Base-by-base conservation (phyloP, 1,284 basidiomycete genomes). In the Butyriboletus pseudospeciosus region DNA sequence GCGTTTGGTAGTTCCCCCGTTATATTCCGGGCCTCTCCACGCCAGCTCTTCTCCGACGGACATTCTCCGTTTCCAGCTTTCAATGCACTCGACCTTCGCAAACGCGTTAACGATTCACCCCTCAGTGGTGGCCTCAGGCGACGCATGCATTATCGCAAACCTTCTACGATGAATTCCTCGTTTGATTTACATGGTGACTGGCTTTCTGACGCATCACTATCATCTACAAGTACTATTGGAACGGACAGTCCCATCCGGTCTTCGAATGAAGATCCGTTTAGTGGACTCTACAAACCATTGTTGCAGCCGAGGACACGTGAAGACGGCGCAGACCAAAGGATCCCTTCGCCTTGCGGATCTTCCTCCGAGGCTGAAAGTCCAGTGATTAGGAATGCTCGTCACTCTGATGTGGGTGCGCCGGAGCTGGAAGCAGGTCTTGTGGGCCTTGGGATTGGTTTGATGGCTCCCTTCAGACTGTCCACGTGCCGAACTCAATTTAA, bases 361-460 rank as follows among this genome's bases (percentile, higher is more conserved):
- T 73, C 68, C 37, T 70, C 75, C 20, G 78, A 76, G 49, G 63
- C 64, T 25, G 84, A 84, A 55, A 85, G 83, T 55, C 84, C 84
- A n/a, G 78, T 85, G 12, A 64, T 86, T 49, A 73, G 82, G 55
- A 78, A 75, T 57, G 68, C 69, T 41, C 64, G 73, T 49, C 61
- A 73, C 38, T 61, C 65, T 30, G 54, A 59, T 32, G 49, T 48
- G 47, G 58, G 60, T 40, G 59, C 65, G 6, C 61, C 68, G 17
- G 71, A 70, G 40, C 50, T 68, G 23, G 66, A 73, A 37, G 68
- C 70, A 4, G 70, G 64, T 30, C 59, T 62, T 36, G 58, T 72
- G 32, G 76, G 76, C 14, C 71, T 80, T 38, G 79, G 79, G 23
- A 74, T 83, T 57, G 79, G 79, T 16, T 71, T 84, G 47, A 72